Evolutionary conservation across 176 grass and related monocot species (phyloP).

Genomic region (Juncus effusus): DNA sequence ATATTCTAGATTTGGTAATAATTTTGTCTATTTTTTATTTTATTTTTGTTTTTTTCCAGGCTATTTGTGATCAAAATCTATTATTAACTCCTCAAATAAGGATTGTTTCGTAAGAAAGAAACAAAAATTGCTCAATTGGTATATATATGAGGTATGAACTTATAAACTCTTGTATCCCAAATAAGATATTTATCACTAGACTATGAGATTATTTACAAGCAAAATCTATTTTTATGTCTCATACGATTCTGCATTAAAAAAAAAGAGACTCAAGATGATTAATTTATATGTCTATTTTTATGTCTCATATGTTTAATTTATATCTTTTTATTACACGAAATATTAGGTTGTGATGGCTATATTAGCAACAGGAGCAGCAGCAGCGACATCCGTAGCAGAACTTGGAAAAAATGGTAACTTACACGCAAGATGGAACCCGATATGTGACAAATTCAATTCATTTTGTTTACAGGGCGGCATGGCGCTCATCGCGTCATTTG

Average conservation of each 20-base stretch:
- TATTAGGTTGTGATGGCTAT: slow-evolving; percentile 55
- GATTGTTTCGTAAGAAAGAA: too few relatives aligned
- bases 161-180: too few relatives aligned
- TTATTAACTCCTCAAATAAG: too few relatives aligned
- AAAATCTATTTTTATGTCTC: too few relatives aligned
- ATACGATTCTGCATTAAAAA: too few relatives aligned
- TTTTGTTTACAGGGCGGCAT: slow-evolving; percentile 67
- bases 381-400: slow-evolving; percentile 57
- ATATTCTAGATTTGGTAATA: slow-evolving; percentile 53
- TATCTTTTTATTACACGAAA: not conserved
- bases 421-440: slow-evolving; percentile 75
- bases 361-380: slow-evolving; percentile 47
- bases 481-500: slow-evolving; percentile 46
- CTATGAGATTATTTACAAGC: too few relatives aligned
- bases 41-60: not conserved
- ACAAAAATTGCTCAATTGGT: too few relatives aligned
- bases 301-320: not conserved
- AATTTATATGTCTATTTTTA: too few relatives aligned
- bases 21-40: not conserved
- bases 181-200: too few relatives aligned
- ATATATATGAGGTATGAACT: too few relatives aligned
- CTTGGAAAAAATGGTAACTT: slow-evolving; percentile 76
- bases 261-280: too few relatives aligned
- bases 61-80: not conserved
- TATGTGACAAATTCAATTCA: slow-evolving; percentile 61